Evolutionary conservation across 306 rosid genomes (phyloP), one percentile per base, ranked within the genome.

Genomic region (Begonia loranthoides): DNA sequence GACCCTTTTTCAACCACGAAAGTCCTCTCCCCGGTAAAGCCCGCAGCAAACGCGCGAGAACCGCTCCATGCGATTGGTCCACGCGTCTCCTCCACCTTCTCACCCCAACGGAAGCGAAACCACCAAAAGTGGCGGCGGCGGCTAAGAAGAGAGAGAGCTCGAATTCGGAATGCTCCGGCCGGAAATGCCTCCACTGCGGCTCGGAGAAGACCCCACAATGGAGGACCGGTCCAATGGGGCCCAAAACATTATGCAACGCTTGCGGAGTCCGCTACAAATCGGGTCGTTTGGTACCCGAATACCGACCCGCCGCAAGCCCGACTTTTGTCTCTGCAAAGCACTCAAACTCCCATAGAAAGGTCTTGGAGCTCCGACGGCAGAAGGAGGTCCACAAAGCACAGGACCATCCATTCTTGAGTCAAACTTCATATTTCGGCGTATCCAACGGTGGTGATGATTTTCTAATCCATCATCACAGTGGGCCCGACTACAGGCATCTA

Each of bases 21-120:
- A 82, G 81, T 4, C 97, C 94, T 8, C 85, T 78, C 15, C 97
- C 97, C 0, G 95, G 94, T 12, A 92, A 92, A 24, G 96, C 99
- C 1, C 72, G 99, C 0, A 92, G 99, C 88, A 92, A 86, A 73
- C 94, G 99, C 1, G 78, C 93, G 46, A 94, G 99, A 62, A 82
- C 87, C 2, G 96, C 94, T 1, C 96, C 99, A 0, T 86, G 96
- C 9, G 93, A 92, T 56, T 86, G 96, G 96, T 78, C 99, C 71
- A 92, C 95, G 59, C 94, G 99, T 70, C 78, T 92, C 61, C 87
- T 83, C 14, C 86, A 83, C 74, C 77, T 86, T 7, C 50, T 61
- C 11, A 22, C 60, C 40, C 84, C 78, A 2, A 15, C 57, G 41
- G 56, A 55, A 44, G 9, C 49, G 8, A 46, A 24, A 61, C 44